Evolutionary conservation across 139 green algal species (phyloP).

Genomic region (Asterochloris sp.): DNA sequence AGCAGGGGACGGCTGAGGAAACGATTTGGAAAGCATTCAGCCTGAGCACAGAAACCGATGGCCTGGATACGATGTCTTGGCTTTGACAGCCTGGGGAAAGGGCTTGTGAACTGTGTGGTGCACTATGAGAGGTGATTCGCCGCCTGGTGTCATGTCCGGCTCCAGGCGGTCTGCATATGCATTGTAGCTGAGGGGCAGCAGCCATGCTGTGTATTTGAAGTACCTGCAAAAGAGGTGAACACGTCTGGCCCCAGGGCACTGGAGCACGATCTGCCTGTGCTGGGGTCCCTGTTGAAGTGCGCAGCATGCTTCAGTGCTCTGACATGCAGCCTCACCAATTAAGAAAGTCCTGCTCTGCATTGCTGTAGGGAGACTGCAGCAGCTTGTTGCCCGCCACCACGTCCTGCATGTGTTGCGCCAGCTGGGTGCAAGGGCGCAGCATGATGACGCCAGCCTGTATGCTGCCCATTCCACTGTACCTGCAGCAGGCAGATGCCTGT

Average conservation of each 20-base stretch:
- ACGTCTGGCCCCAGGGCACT: too few relatives aligned
- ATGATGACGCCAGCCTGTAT: conserved; percentile 13
- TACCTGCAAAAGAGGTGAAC: neutral
- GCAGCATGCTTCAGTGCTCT: too few relatives aligned
- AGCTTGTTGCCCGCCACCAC: neutral
- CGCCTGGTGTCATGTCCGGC: neutral
- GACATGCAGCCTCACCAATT: neutral
- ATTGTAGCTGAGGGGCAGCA: conserved; percentile 6
- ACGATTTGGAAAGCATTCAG: too few relatives aligned
- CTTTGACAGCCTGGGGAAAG: neutral
- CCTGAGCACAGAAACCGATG: conserved; percentile 11
- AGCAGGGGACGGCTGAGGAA: too few relatives aligned
- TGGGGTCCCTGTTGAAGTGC: too few relatives aligned
- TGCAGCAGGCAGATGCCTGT: neutral
- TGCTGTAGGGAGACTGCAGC: conserved; percentile 13
- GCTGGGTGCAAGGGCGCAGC: neutral
- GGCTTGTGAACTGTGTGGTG: conserved; percentile 15
- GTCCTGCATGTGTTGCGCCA: conserved; percentile 4
- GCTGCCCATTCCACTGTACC: conserved; percentile 9
- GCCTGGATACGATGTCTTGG: neutral
- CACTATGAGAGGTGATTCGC: neutral
- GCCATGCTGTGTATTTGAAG: conserved; percentile 15
- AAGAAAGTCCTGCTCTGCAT: conserved; percentile 16
- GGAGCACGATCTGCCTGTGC: too few relatives aligned
- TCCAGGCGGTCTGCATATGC: neutral